phyloP scores from a whole-genome alignment of 345 rosid species.

The Citrus glauca region DNA sequence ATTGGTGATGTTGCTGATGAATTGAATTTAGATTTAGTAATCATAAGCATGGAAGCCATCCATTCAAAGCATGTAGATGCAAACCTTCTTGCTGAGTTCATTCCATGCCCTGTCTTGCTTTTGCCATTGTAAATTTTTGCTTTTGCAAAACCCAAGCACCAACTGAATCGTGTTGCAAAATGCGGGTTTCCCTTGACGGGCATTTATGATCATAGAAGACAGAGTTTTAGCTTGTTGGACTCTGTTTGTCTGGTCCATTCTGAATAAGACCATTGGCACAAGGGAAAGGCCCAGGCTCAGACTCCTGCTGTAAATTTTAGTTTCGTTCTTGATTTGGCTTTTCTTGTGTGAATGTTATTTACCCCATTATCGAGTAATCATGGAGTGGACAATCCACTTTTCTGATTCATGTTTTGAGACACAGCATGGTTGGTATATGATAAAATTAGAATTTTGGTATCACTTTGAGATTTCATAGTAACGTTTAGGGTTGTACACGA shows the following conservation, averaged over 20 bases:
- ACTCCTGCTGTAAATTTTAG: background rate
- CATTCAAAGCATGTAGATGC: slow-evolving; percentile 98
- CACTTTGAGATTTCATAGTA: too few species aligned
- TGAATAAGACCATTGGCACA: background rate
- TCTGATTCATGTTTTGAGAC: too few species aligned
- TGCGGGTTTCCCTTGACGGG: slow-evolving; percentile 16
- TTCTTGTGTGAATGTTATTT: background rate
- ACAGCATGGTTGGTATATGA: too few species aligned
- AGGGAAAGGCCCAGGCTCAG: background rate
- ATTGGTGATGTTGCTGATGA: slow-evolving; percentile 98
- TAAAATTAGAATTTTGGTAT: too few species aligned
- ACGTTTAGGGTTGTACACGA: too few species aligned
- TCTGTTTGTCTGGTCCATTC: background rate
- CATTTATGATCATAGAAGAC: slow-evolving; percentile 20
- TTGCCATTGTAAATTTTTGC: slow-evolving; percentile 50
- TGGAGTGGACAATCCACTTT: too few species aligned
- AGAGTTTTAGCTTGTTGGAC: background rate
- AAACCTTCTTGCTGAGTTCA: slow-evolving; percentile 85
- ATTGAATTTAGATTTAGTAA: slow-evolving; percentile 74
- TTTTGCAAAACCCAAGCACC: background rate
- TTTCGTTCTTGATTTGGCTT: background rate
- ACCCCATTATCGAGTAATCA: too few species aligned
- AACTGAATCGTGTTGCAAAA: slow-evolving; percentile 3
- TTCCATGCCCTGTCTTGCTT: slow-evolving; percentile 91
- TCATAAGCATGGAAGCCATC: slow-evolving; percentile 95